Conservation (phyloP, 75 land plant genomes). For the Pseudotsuga menziesii region DNA sequence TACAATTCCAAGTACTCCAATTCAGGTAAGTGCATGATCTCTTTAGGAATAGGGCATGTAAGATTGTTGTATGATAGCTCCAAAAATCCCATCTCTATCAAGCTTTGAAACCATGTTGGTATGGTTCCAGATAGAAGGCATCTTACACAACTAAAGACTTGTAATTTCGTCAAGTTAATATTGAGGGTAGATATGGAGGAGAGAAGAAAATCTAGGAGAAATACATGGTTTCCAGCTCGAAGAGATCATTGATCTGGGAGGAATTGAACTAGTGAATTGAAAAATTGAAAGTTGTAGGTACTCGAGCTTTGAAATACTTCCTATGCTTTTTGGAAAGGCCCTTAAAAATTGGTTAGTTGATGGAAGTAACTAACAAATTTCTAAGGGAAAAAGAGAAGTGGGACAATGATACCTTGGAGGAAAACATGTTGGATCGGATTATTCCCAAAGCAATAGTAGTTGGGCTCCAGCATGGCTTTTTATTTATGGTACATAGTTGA, state of each 20-base stretch:
- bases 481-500: too few relatives aligned
- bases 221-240: conserved; percentile 14
- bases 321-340: conserved; percentile 19
- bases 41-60: conserved; percentile 12
- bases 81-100: background rate
- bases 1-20: conserved; percentile 13
- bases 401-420: too few relatives aligned
- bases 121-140: conserved; percentile 20
- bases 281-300: conserved; percentile 14
- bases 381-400: too few relatives aligned
- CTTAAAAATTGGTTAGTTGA: conserved; percentile 14
- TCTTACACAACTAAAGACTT: conserved; percentile 12
- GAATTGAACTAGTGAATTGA: conserved; percentile 25
- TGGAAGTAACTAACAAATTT: too few relatives aligned
- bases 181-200: conserved; percentile 12
- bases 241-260: conserved; percentile 18
- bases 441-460: too few relatives aligned
- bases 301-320: conserved; percentile 16
- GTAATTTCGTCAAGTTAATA: conserved; percentile 10
- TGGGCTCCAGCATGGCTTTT: too few relatives aligned
- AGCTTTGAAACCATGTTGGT: conserved; percentile 10
- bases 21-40: conserved; percentile 16
- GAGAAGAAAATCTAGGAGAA: conserved; percentile 18
- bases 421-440: too few relatives aligned
- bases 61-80: conserved; percentile 8